phyloP scores from a whole-genome alignment of 352 stramenopile genomes.

The Phytophthora rubi region DNA sequence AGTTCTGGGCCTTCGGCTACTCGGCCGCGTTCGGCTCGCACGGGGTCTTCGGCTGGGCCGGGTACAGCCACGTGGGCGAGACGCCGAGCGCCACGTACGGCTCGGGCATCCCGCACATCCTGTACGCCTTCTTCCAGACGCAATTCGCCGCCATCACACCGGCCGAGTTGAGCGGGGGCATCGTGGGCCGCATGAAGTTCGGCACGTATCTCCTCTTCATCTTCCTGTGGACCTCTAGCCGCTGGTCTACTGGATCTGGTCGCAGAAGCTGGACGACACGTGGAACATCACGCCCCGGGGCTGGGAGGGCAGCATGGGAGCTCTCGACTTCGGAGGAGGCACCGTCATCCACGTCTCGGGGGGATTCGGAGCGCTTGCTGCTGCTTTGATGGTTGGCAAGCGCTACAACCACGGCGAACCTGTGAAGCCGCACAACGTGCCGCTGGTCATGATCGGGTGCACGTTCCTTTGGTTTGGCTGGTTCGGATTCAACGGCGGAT shows the following conservation, averaged over 20 bases:
- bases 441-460: conserved; percentile 74
- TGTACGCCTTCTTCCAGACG: conserved; percentile 82
- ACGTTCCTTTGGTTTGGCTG: conserved; percentile 81
- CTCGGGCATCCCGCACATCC: conserved; percentile 59
- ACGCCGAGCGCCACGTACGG: conserved; percentile 53
- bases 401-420: conserved; percentile 71
- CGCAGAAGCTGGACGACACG: conserved; percentile 53
- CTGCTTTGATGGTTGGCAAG: conserved; percentile 64
- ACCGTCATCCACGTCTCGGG: conserved; percentile 82
- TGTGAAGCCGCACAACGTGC: conserved; percentile 80
- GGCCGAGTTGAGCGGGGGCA: conserved; percentile 68
- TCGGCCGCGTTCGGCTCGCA: conserved; percentile 65
- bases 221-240: conserved; percentile 73
- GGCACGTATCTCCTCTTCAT: conserved; percentile 77
- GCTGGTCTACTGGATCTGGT: conserved; percentile 86
- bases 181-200: conserved; percentile 85
- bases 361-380: conserved; percentile 71
- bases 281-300: conserved; percentile 49
- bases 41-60: conserved; percentile 59
- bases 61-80: conserved; percentile 60
- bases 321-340: conserved; percentile 79
- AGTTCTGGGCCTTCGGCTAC: conserved; percentile 82
- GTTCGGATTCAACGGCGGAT: conserved; percentile 83
- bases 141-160: conserved; percentile 85
- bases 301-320: conserved; percentile 67